Evolutionary conservation across 1,284 basidiomycete genomes (phyloP).

Genomic region (Lignosus rhinocerotis): DNA sequence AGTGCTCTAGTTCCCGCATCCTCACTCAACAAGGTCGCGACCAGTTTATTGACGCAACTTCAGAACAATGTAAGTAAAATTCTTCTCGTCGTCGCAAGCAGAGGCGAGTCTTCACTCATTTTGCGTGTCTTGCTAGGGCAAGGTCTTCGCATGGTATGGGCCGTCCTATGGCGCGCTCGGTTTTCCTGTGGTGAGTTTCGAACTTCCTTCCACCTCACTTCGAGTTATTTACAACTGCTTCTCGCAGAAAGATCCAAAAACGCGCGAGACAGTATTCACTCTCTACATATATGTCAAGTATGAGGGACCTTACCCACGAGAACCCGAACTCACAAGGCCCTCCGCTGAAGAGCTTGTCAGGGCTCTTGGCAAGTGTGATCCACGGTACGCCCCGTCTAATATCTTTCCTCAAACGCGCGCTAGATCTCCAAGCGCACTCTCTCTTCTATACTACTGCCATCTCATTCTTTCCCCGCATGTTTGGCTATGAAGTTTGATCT

Average conservation of each 20-base stretch:
- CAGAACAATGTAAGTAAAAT: no score
- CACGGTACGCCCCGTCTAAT: conserved; percentile 6
- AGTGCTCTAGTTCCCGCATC: conserved; percentile 22
- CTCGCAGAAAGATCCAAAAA: conserved; percentile 5
- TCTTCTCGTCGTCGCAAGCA: no score
- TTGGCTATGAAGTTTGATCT: conserved; percentile 5
- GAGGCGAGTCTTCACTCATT: no score
- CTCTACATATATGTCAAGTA: conserved; percentile 10
- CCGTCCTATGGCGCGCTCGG: conserved; percentile 19
- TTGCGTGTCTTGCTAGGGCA: conserved; percentile 4
- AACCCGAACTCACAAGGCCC: no score
- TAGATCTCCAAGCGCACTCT: no score
- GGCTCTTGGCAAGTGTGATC: conserved; percentile 3
- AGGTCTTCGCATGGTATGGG: conserved; percentile 22
- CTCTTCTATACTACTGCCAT: no score
- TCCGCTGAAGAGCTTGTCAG: not conserved
- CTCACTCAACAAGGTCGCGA: conserved; percentile 4
- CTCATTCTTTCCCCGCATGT: not conserved
- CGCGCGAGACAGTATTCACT: conserved; percentile 7
- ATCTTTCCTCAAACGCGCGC: no score
- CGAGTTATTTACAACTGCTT: no score
- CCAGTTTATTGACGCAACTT: no score
- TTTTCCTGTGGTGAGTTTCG: conserved; percentile 19
- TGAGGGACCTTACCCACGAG: no score
- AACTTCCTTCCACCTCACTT: not conserved